Conservation (phyloP, 2,329 filamentous ascomycete genomes). For the Colletotrichum sidae region DNA sequence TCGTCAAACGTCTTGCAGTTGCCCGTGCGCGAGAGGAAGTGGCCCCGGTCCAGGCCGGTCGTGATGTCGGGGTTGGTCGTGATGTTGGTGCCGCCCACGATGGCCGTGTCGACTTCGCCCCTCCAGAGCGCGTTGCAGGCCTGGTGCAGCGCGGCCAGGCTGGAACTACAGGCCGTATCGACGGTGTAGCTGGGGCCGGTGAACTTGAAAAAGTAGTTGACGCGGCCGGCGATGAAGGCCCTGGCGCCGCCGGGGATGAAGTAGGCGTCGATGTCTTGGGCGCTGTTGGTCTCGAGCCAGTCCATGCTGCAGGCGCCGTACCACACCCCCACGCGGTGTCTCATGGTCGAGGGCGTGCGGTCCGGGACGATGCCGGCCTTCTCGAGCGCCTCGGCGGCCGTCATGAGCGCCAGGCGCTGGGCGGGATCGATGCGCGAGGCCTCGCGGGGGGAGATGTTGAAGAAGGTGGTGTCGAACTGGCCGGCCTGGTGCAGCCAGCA, state of each 20-base stretch:
- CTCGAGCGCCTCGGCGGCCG: constrained; percentile 84
- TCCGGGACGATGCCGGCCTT: constrained; percentile 78
- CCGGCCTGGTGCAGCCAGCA: constrained; percentile 72
- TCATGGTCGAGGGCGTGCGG: constrained; percentile 72
- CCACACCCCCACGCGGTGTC: constrained; percentile 73
- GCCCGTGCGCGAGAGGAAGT: constrained; percentile 82
- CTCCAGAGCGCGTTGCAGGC: constrained; percentile 78
- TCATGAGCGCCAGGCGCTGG: constrained; percentile 78
- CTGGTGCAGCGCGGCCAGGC: constrained; percentile 77
- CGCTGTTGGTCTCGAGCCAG: constrained; percentile 81
- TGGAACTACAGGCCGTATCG: constrained; percentile 83
- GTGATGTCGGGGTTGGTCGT: constrained; percentile 86
- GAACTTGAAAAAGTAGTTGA: constrained; percentile 85
- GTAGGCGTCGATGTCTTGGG: constrained; percentile 72
- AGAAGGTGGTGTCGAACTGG: constrained; percentile 76
- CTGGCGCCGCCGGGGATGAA: constrained; percentile 62
- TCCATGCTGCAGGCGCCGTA: constrained; percentile 84
- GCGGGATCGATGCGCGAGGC: constrained; percentile 78
- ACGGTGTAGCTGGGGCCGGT: constrained; percentile 78
- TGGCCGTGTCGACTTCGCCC: constrained; percentile 83
- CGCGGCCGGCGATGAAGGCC: constrained; percentile 69
- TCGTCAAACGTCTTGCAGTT: constrained; percentile 86
- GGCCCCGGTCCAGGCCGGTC: constrained; percentile 78
- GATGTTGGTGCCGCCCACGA: constrained; percentile 82
- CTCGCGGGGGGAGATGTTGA: constrained; percentile 79